phyloP scores from a whole-genome alignment of 2,329 filamentous ascomycete genomes.

The Sporothrix dimorphospora region DNA sequence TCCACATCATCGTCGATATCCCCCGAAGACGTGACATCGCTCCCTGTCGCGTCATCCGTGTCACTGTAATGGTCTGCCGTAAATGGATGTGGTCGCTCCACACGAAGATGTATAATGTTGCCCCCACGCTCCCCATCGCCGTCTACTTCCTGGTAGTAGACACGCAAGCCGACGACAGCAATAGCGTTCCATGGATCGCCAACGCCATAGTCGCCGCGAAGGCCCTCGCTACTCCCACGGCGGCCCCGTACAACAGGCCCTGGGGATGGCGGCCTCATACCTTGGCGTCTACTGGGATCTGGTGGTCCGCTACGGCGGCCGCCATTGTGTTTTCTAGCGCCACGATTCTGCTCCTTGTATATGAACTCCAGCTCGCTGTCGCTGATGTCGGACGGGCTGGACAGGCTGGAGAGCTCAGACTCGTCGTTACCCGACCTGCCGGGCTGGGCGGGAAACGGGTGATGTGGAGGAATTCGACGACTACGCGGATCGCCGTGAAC shows the following conservation, averaged over 20 bases:
- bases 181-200: constrained; percentile 64
- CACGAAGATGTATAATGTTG: not conserved
- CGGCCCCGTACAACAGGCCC: not conserved
- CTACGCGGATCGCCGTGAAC: not conserved
- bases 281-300: not conserved
- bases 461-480: not conserved
- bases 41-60: not conserved
- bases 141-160: constrained; percentile 54
- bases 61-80: not conserved
- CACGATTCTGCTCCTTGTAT: constrained; percentile 30
- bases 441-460: not conserved
- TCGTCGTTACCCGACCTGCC: constrained; percentile 20
- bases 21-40: not conserved
- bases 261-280: not conserved
- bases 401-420: constrained; percentile 34
- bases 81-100: not conserved
- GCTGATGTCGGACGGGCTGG: constrained; percentile 38
- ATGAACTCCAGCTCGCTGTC: constrained; percentile 39
- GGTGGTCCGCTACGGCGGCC: not conserved
- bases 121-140: constrained; percentile 14
- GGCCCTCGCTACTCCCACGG: not conserved
- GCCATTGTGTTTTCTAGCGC: constrained; percentile 15
- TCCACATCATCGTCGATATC: not conserved
- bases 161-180: constrained; percentile 60
- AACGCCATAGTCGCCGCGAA: not conserved